A percentile compares a stretch with the other conserved stretches of the same genome.
Conservation (phyloP, 176 grass and related monocot genomes). For the Alloteropsis semialata region DNA sequence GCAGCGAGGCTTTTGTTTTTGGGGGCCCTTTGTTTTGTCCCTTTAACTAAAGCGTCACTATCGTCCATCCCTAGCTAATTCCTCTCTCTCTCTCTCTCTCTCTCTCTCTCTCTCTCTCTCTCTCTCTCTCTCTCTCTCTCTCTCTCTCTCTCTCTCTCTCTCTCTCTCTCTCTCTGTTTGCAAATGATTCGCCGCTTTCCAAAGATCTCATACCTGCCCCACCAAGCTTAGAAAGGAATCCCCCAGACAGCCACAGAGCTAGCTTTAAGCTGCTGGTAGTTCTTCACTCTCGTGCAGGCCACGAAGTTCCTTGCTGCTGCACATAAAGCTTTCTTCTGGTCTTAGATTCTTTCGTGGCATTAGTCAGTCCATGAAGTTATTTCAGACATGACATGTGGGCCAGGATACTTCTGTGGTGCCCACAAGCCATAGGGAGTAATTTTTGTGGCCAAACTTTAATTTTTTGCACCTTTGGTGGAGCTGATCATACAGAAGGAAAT, state of each 20-base stretch:
- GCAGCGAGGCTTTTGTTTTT: conserved; percentile 22
- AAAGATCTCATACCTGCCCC: conserved; percentile 4
- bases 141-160: too few species aligned
- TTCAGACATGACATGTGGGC: neutral
- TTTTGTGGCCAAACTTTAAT: neutral
- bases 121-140: too few species aligned
- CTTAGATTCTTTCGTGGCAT: neutral
- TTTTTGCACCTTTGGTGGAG: neutral
- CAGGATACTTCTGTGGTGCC: neutral
- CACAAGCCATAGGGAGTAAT: neutral
- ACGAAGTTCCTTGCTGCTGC: neutral
- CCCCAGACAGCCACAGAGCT: neutral
- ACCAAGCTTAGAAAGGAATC: conserved; percentile 27
- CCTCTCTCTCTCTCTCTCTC: neutral
- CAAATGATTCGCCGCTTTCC: conserved; percentile 32
- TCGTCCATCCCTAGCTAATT: neutral
- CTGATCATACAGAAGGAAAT: neutral
- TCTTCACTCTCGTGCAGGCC: conserved; percentile 4
- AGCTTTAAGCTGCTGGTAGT: neutral
- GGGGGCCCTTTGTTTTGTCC: neutral
- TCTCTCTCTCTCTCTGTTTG: too few species aligned
- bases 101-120: too few species aligned
- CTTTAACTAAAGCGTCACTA: conserved; percentile 2
- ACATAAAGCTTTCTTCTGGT: neutral
- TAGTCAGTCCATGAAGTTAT: neutral